Percentiles rank a stretch among this genome's conserved stretches.
Conservation (phyloP, 2,329 filamentous ascomycete genomes). For the Colletotrichum filicis region DNA sequence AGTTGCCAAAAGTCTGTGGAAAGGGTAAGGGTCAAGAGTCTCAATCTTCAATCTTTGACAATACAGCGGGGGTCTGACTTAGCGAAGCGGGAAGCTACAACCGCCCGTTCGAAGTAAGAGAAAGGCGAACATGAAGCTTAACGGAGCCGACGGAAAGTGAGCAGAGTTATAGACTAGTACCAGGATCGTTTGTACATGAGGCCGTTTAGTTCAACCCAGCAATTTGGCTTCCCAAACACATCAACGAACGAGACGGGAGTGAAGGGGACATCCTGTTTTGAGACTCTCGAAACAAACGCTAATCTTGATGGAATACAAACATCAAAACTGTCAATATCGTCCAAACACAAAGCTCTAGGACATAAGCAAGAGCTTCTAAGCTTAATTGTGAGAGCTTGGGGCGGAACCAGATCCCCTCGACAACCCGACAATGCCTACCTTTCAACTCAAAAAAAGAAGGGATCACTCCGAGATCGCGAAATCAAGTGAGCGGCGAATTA, state of each 20-base stretch:
- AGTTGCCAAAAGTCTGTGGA: neutral
- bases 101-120: too few species aligned
- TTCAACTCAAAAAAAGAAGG: neutral
- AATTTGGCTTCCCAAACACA: neutral
- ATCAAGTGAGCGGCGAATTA: neutral
- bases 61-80: too few species aligned
- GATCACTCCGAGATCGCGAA: neutral
- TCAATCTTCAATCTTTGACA: neutral
- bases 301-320: neutral
- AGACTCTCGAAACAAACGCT: neutral
- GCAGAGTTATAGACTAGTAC: neutral
- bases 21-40: neutral
- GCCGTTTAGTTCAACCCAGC: neutral
- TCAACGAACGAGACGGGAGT: neutral
- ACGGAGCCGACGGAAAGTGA: neutral
- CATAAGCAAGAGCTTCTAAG: neutral
- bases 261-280: neutral
- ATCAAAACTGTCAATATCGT: neutral
- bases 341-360: neutral
- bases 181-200: neutral
- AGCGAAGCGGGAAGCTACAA: too few species aligned
- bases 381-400: conserved; percentile 23
- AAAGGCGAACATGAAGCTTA: neutral
- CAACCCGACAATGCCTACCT: neutral
- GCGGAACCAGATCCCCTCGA: neutral